Conservation (phyloP, 2,329 filamentous ascomycete genomes). For the Fonsecaea erecta region DNA sequence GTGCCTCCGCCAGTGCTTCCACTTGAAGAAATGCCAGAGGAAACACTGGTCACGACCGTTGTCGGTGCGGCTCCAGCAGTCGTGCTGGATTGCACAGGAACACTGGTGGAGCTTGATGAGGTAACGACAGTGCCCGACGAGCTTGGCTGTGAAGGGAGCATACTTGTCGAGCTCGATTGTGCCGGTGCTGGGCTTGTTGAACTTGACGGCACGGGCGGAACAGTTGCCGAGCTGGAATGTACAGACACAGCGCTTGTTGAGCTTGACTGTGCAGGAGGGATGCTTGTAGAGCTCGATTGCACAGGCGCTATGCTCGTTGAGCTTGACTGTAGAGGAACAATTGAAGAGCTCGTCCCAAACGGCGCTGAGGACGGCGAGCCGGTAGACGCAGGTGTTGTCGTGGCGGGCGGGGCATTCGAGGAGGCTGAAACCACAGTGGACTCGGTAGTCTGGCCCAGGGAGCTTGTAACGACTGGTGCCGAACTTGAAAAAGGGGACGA, state of each 20-base stretch:
- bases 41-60: background rate
- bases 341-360: slow-evolving; percentile 17
- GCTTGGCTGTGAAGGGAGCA: background rate
- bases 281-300: background rate
- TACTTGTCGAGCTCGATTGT: slow-evolving; percentile 13
- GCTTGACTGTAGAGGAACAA: background rate
- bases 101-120: background rate
- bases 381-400: background rate
- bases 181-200: background rate
- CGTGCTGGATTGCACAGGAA: background rate
- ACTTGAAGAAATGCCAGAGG: background rate
- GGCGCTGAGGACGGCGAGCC: background rate
- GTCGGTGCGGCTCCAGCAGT: background rate
- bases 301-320: background rate
- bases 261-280: background rate
- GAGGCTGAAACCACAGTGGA: background rate
- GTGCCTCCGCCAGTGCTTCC: slow-evolving; percentile 19
- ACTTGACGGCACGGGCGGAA: background rate
- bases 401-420: background rate
- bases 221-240: background rate
- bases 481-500: slow-evolving; percentile 5
- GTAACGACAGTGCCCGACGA: background rate
- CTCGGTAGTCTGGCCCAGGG: background rate
- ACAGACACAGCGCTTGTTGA: background rate
- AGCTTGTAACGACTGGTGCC: background rate